A percentile compares a stretch with the other conserved stretches of the same genome.
These are phyloP conservation scores for Corymbia citriodora DNA, from an alignment of 441 rosid genomes.

Conservation along the genomic window DNA sequence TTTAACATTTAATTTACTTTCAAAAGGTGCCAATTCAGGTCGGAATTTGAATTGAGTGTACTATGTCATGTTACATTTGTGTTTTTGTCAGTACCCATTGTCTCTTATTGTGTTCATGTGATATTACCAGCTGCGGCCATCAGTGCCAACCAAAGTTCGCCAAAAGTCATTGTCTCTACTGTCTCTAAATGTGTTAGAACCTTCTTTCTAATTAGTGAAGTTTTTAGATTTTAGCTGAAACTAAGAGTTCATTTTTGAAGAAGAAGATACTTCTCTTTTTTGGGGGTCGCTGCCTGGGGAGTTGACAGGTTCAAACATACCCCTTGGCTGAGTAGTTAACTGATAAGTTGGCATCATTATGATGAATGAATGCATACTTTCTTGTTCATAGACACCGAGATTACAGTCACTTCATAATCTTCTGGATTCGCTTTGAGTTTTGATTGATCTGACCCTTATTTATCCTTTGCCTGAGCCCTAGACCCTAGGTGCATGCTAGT, in stretches of 20 bases:
- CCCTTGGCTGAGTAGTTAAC: background rate
- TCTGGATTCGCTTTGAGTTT: background rate
- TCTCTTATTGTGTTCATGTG: background rate
- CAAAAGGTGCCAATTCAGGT: background rate
- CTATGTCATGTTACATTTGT: background rate
- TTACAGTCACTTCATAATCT: background rate
- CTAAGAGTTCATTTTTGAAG: background rate
- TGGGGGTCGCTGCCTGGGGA: background rate
- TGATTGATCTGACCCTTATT: background rate
- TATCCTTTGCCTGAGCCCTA: background rate
- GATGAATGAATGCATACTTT: background rate
- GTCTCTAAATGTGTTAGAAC: background rate
- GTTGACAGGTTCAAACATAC: background rate
- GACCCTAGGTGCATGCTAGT: background rate
- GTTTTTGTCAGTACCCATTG: background rate
- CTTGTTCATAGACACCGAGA: too few relatives aligned
- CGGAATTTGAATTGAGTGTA: background rate
- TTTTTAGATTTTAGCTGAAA: background rate
- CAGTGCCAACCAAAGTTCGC: background rate
- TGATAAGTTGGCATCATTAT: background rate
- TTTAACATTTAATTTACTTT: background rate
- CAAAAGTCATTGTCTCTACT: background rate
- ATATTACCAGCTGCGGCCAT: background rate
- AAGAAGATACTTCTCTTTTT: background rate
- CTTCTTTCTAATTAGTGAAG: background rate